Percentiles rank a stretch among this genome's conserved stretches.
These are phyloP conservation scores for Porcisia hertigi DNA, from an alignment of 208 protist species.

Conservation along the genomic window DNA sequence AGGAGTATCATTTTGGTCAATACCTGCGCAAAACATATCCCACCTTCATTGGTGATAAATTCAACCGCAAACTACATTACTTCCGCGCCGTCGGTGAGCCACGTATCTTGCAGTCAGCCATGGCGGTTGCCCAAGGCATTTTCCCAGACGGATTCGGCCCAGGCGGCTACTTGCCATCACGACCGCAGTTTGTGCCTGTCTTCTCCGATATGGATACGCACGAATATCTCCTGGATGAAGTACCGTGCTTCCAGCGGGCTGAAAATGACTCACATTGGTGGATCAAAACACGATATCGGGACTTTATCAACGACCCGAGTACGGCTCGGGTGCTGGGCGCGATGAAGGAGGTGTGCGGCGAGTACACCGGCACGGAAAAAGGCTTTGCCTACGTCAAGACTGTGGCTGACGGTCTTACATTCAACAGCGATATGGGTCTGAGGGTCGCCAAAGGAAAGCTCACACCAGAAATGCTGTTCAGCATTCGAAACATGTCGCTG, in stretches of 20 bases:
- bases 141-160: slow-evolving; percentile 84
- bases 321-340: slow-evolving; percentile 38
- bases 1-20: slow-evolving; percentile 74
- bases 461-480: slow-evolving; percentile 50
- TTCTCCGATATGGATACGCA: slow-evolving; percentile 89
- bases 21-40: slow-evolving; percentile 61
- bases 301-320: slow-evolving; percentile 50
- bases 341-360: slow-evolving; percentile 65
- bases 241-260: slow-evolving; percentile 82
- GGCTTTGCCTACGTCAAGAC: slow-evolving; percentile 76
- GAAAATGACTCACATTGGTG: slow-evolving; percentile 72
- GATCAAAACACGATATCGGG: slow-evolving; percentile 41
- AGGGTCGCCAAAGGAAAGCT: slow-evolving; percentile 57
- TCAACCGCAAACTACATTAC: slow-evolving; percentile 78
- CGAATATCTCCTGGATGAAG: slow-evolving; percentile 86
- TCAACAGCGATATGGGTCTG: slow-evolving; percentile 73
- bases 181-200: slow-evolving; percentile 82
- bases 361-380: slow-evolving; percentile 25
- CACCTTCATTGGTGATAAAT: slow-evolving; percentile 65
- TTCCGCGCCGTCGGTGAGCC: slow-evolving; percentile 86
- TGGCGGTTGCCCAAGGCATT: slow-evolving; percentile 74
- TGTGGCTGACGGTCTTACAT: slow-evolving; percentile 78
- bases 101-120: slow-evolving; percentile 79
- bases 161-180: slow-evolving; percentile 61
- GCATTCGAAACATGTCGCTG: slow-evolving; percentile 70